Base-by-base conservation (phyloP, 176 grass and related monocot genomes). In the Metroxylon sagu region DNA sequence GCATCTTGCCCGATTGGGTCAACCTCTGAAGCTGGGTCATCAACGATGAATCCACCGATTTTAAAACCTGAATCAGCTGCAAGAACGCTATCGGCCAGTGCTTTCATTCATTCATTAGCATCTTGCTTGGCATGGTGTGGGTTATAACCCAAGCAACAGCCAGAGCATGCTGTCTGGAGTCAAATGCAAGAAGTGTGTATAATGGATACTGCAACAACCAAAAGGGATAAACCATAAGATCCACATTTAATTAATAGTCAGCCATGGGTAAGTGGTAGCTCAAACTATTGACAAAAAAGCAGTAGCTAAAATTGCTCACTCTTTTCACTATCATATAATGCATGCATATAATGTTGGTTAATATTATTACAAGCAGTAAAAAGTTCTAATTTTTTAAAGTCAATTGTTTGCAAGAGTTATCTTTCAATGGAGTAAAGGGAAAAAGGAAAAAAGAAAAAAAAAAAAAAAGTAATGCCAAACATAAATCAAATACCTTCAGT, bases 131-230 rank as follows among this genome's bases (percentile, higher is more conserved):
- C 73, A 86, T 88, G 19, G 85, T 86, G 59, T 85, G 76, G 43
- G 78, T 95, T 89, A 95, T 86, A 78, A 95, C 56, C 85, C 90
- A 95, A 50, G 90, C 90, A 64, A 89, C 82, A 53, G 90, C 85
- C n/a, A 95, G 50, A 56, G 80, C 85, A 51, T 95, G 85, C 43
- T 84, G 83, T 49, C 79, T 89, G 39, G 85, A 95, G 71, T 95
- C 90, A 53, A 89, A 95, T 52, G 54, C 90, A 79, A 95, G 85
- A 52, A 95, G 52, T 0, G 90, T 95, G 74, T 83, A 76, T 52
- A 95, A 70, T 1, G 90, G 90, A 78, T 95, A 86, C 85, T 89
- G 82, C 82, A 84, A 55, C 12, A 71, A 56, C 23, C 51, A 28
- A 52, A 14, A 66, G 3, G 60, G 30, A 5, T 52, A 12, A 66